These are phyloP conservation scores for Hydnum rufescens DNA, from an alignment of 768 basidiomycete genomes.

Conservation along the genomic window DNA sequence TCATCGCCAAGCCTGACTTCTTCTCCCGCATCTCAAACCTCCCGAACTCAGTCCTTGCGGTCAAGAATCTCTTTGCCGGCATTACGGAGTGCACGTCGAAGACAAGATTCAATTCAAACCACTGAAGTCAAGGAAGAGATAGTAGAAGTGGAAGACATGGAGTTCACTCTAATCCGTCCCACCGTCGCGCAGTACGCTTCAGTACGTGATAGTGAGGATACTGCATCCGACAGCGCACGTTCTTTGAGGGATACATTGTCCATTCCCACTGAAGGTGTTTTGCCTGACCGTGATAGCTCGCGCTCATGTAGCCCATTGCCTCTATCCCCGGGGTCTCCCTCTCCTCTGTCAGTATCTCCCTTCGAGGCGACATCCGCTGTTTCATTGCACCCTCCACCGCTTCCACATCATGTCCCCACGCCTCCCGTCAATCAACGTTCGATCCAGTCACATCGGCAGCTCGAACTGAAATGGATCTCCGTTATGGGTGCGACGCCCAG, in stretches of 20 bases:
- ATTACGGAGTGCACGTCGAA: conserved; percentile 20
- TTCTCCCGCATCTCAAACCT: neutral
- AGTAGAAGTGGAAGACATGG: conserved; percentile 26
- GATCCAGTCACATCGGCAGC: conserved; percentile 45
- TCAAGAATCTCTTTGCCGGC: conserved; percentile 52
- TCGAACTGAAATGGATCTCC: conserved; percentile 57
- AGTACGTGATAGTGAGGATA: neutral
- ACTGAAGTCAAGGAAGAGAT: conserved; percentile 20
- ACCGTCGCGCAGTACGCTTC: neutral
- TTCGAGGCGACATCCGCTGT: neutral
- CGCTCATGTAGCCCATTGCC: neutral
- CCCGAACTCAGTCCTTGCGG: conserved; percentile 23
- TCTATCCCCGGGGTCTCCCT: neutral
- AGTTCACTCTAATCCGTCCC: conserved; percentile 60
- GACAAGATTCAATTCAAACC: conserved; percentile 45
- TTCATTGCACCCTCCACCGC: neutral
- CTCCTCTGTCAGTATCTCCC: neutral
- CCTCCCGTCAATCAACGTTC: conserved; percentile 5
- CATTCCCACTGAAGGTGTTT: neutral
- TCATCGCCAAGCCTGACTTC: neutral
- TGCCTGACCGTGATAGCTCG: neutral
- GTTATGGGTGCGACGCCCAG: conserved; percentile 36
- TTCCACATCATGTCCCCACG: neutral
- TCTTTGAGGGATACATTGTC: too few relatives aligned
- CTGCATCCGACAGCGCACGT: too few relatives aligned